Percentiles rank a stretch among this genome's conserved stretches.
Conservation (phyloP, 192 early-diverging fungal genomes). For the Haplosporangium gracile region DNA sequence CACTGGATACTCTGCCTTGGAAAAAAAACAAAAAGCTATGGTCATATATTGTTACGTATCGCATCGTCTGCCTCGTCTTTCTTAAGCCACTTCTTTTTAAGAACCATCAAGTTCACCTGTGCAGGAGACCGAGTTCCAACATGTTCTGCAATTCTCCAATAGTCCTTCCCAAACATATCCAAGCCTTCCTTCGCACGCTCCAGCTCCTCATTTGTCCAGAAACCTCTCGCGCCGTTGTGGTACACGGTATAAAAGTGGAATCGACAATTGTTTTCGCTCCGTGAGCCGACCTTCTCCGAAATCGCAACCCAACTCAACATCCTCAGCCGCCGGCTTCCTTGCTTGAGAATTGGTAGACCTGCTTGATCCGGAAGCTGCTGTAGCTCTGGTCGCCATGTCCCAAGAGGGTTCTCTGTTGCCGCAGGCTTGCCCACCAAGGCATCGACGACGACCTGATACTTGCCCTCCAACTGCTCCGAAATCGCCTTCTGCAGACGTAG, state of each 20-base stretch:
- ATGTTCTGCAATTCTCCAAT: neutral
- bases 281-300: neutral
- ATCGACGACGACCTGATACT: constrained; percentile 3
- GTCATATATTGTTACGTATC: too few relatives aligned
- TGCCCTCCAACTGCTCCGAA: neutral
- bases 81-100: too few relatives aligned
- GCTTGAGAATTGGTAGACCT: neutral
- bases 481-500: neutral
- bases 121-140: neutral
- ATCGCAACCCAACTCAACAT: constrained; percentile 2
- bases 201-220: neutral
- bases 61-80: too few relatives aligned
- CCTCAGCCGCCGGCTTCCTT: neutral
- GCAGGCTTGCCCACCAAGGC: neutral
- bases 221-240: neutral
- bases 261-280: neutral
- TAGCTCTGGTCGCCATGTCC: neutral
- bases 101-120: too few relatives aligned
- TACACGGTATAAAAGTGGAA: neutral
- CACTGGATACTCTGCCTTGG: too few relatives aligned
- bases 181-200: neutral
- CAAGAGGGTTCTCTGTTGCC: neutral
- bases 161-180: neutral
- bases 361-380: neutral
- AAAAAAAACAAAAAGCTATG: too few relatives aligned